Evolutionary conservation across 2,329 filamentous ascomycete species (phyloP), one percentile per base, ranked within the genome.

Genomic region (Neobulgaria alba): DNA sequence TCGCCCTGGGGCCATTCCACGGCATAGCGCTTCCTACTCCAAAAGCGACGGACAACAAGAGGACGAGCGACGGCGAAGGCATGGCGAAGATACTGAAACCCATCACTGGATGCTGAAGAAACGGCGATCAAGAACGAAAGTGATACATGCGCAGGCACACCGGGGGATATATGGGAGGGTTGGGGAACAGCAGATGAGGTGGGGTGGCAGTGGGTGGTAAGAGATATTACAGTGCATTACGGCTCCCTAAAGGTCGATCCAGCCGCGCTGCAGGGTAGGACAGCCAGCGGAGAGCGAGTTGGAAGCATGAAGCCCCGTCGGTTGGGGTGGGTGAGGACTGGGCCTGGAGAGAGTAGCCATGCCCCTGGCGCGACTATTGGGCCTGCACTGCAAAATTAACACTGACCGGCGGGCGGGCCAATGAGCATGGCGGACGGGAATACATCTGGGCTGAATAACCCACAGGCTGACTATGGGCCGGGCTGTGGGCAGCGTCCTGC

Each of bases 41-140:
- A 16, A 54, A 48, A 3, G 44, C 38, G 17, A 48, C 19, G 10
- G 45, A 54, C 29, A 56, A 48, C 2, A 54, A 38, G 7, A 58
- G 39, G 14, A 50, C 10, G 20, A 52, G 39, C 4, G 51, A 46
- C 4, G 54, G 48, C 5, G 50, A 44, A 34, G 53, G 51, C 54
- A 58, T 57, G n/a, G 51, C 44, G 43, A 57, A 56, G 14, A 53
- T 39, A 45, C 47, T 49, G 42, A 47, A 20, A 36, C 41, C 45
- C 48, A 52, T 52, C 17, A 36, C 23, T 7, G 23, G 12, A 7
- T 26, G 12, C 12, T 7, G 23, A 12, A 26, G 12, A 26, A 26
- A 26, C 23, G 23, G 23, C 7, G 23, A 26, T 26, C 23, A 26
- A 26, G 23, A 26, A 12, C 23, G 23, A 26, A 26, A 12, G 23